A percentile compares a stretch with the other conserved stretches of the same genome.
These are phyloP conservation scores for Phallus indusiatus DNA, from an alignment of 768 basidiomycete genomes.

Conservation along the genomic window DNA sequence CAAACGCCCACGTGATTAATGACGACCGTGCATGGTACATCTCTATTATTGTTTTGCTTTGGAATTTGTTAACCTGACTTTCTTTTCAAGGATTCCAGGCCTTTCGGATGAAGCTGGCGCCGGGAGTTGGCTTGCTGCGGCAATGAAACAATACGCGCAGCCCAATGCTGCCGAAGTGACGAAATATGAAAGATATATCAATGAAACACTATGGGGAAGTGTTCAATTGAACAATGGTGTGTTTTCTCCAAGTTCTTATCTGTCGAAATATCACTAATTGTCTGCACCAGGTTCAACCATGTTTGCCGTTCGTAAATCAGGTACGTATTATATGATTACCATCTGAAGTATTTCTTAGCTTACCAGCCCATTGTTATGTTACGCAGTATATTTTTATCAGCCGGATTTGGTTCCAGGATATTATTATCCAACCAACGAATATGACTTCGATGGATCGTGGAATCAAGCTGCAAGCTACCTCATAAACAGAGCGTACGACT, in stretches of 20 bases:
- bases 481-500: constrained; percentile 43
- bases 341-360: no score
- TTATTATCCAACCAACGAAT: constrained; percentile 39
- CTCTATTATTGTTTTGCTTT: neutral
- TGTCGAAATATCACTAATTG: neutral
- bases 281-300: neutral
- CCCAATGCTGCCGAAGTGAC: constrained; percentile 44
- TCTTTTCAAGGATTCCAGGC: constrained; percentile 31
- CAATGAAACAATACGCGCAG: constrained; percentile 48
- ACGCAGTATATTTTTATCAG: constrained; percentile 46
- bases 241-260: neutral
- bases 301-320: constrained; percentile 1
- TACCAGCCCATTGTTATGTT: neutral
- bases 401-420: constrained; percentile 36
- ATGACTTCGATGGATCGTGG: constrained; percentile 53
- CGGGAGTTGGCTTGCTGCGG: constrained; percentile 46
- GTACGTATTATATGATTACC: neutral
- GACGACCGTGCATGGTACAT: constrained; percentile 41
- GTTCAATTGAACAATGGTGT: constrained; percentile 41
- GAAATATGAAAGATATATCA: constrained; percentile 42
- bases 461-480: constrained; percentile 38
- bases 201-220: constrained; percentile 37
- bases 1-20: constrained; percentile 38
- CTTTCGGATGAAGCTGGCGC: constrained; percentile 53
- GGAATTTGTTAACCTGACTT: neutral